Base-by-base conservation (phyloP, 306 rosid genomes). In the Glycine soja region DNA sequence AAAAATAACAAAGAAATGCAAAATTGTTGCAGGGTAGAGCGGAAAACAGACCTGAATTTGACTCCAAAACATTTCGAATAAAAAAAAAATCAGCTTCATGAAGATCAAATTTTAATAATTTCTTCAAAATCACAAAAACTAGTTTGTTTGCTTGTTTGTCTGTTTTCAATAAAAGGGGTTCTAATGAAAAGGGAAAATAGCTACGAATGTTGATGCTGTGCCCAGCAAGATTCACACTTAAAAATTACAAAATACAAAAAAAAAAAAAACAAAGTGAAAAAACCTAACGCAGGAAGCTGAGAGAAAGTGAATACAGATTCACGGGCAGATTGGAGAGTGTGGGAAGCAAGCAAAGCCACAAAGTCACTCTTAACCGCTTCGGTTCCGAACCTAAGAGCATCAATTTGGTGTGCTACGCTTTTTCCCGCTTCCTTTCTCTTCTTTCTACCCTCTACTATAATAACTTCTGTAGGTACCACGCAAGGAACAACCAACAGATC, bases 351-450 rank as follows among this genome's bases (percentile, higher is more conserved):
- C 72, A 91, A 80, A 50, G 88, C 97, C 46, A 91, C 86, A 40
- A 92, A 88, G 70, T 88, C 82, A 83, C 92, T 87, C 87, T 89
- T 92, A 76, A 91, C 97, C 43, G 91, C 94, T 5, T 91, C 90
- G 11, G 91, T 89, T 5, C 97, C 98, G 48, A 90, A 92, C 3
- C 98, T 93, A 67, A 92, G 91, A 3, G 90, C 90, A 8, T 92
- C 98, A 72, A 89, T 91, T 65, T 89, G 94, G 81, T 90, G 81
- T 10, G 14, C 66, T 10, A 10, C 1, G 42, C 15, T 12, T 14
- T 64, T 36, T 3, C 89, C 89, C 91, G 68, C 68, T 62, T 30
- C 57, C 40, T 3, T 3, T 36, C 40, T 24, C 24, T n/a, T 50
- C 2, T 3, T 61, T 52, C 87, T 72, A 62, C 76, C 4, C 52